Conservation (phyloP, 2,329 filamentous ascomycete species). For the Penicillium sp. region DNA sequence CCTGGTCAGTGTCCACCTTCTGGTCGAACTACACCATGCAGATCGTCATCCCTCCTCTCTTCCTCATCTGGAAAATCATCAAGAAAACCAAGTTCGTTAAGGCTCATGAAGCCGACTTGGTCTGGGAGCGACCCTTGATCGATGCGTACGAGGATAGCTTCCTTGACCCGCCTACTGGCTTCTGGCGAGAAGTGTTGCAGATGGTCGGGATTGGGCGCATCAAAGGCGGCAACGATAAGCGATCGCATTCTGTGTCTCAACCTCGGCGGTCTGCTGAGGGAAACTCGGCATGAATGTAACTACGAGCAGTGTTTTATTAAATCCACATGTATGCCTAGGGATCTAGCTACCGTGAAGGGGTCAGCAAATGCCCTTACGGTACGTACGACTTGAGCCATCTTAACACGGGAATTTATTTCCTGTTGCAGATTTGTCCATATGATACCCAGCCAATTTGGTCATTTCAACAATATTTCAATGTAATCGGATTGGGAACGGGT, state of each 20-base stretch:
- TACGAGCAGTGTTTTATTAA: background rate
- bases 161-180: conserved; percentile 50
- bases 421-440: background rate
- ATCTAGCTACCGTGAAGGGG: background rate
- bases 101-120: conserved; percentile 58
- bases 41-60: conserved; percentile 55
- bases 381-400: background rate
- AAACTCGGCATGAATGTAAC: background rate
- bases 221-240: conserved; percentile 21
- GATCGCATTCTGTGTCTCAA: background rate
- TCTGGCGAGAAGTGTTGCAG: conserved; percentile 57
- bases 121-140: conserved; percentile 61
- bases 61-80: conserved; percentile 62
- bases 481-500: background rate
- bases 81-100: conserved; percentile 58
- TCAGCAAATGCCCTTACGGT: background rate
- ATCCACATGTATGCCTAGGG: background rate
- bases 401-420: background rate
- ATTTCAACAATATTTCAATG: background rate
- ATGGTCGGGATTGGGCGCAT: conserved; percentile 39
- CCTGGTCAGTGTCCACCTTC: conserved; percentile 48
- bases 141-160: conserved; percentile 59
- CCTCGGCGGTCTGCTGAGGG: background rate
- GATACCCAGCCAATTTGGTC: background rate
- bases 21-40: conserved; percentile 59